Evolutionary conservation across 1,139 yeast genomes (phyloP).

Genomic region (Hemisphaericaspora xylanilytica): DNA sequence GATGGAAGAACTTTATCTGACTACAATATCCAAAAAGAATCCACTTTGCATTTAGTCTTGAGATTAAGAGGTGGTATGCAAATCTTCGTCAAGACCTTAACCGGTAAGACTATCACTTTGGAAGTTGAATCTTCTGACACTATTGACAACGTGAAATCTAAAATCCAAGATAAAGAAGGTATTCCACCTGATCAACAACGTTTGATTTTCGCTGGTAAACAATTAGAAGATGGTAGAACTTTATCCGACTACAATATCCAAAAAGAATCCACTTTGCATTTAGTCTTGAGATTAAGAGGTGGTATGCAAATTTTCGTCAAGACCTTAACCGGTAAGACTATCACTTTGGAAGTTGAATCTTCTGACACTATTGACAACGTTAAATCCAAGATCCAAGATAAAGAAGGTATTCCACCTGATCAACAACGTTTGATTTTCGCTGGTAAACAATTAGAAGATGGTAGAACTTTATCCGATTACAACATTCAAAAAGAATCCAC

Average conservation of each 20-base stretch:
- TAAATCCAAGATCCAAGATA: slow-evolving; percentile 41
- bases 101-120: slow-evolving; percentile 69
- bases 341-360: slow-evolving; percentile 62
- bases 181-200: slow-evolving; percentile 55
- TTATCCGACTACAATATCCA: slow-evolving; percentile 66
- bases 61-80: slow-evolving; percentile 77
- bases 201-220: slow-evolving; percentile 59
- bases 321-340: slow-evolving; percentile 70
- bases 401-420: slow-evolving; percentile 54
- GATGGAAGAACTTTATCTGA: slow-evolving; percentile 67
- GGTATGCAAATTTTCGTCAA: slow-evolving; percentile 59
- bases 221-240: slow-evolving; percentile 66
- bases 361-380: background rate
- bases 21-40: slow-evolving; percentile 67
- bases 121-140: slow-evolving; percentile 48
- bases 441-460: slow-evolving; percentile 64
- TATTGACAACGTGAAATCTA: background rate
- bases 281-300: slow-evolving; percentile 59
- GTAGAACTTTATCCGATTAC: slow-evolving; percentile 65
- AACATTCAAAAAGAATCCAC: slow-evolving; percentile 69
- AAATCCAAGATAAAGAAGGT: slow-evolving; percentile 54
- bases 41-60: slow-evolving; percentile 55
- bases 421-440: slow-evolving; percentile 57
- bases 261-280: slow-evolving; percentile 60
- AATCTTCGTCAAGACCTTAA: slow-evolving; percentile 56